Base-by-base conservation (phyloP, 2,329 filamentous ascomycete species). In the Endoconidiophora polonica region DNA sequence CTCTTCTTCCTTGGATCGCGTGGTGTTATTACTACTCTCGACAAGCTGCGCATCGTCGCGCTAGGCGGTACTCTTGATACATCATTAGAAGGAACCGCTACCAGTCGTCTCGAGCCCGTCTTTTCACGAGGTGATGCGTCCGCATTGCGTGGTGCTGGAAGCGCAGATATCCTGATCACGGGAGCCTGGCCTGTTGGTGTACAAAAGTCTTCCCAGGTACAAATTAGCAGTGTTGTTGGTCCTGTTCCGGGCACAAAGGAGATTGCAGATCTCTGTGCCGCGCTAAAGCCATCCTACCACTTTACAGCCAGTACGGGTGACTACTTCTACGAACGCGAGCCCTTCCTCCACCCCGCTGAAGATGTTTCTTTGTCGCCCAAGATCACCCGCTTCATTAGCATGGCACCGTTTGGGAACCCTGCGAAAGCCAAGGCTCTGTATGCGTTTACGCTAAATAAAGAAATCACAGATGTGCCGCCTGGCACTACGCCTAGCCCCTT, bases 211-310 rank as follows among this genome's bases (percentile, higher is more conserved):
- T 88, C 88, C 2, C 79, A 77, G 42, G 71, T 79, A 2, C 59
- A 70, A 2, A 68, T 79, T 0, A 57, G 67, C 20, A 6, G 45
- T 9, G 43, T 49, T 2, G 26, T 33, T 3, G 45, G 14, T 2
- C 45, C 48, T 14, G 44, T 46, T 18, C 33, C 14, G 5, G 71
- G 74, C 51, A 76, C 76, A n/a, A 72, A 79, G 48, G 77, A 79
- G 50, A 69, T 96, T 40, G 78, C 87, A 4, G 83, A 93, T 53
- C 71, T 98, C 9, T 90, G 83, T 59, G 72, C 79, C 2, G 66
- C 77, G 0, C 65, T 98, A 18, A 91, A 87, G 62, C 91, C 91
- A n/a, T 79, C 85, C 24, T 98, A 98, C 60, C 88, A 96, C 63
- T 80, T 96, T 59, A 79, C 85, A 1, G 70, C 76, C 3, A 84